Evolutionary conservation across 2,329 filamentous ascomycete species (phyloP).

Genomic region (Hirsutella minnesotensis): DNA sequence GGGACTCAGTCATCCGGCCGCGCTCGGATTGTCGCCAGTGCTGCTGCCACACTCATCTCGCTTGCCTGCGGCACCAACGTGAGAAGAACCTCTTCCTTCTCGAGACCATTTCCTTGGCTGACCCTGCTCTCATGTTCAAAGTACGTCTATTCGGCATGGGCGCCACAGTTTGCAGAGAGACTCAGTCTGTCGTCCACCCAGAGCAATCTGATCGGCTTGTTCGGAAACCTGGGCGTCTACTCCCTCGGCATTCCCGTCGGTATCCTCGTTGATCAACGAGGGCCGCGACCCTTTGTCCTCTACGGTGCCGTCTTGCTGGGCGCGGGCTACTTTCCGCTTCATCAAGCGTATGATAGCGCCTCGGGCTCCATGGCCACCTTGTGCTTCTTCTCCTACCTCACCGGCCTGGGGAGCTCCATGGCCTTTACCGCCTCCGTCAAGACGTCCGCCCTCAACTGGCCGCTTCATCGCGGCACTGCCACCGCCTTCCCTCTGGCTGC

Average conservation of each 20-base stretch:
- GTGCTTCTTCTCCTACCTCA: slow-evolving; percentile 76
- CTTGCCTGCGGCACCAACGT: slow-evolving; percentile 91
- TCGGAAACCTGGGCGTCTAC: slow-evolving; percentile 90
- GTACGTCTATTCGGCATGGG: slow-evolving; percentile 99
- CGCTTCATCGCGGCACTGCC: slow-evolving; percentile 79
- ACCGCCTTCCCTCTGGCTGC: slow-evolving; percentile 88
- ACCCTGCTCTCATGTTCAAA: slow-evolving; percentile 21
- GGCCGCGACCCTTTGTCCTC: slow-evolving; percentile 68
- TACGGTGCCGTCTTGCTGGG: slow-evolving; percentile 62
- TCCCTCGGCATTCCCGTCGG: slow-evolving; percentile 80
- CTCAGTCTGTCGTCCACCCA: slow-evolving; percentile 84
- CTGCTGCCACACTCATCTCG: slow-evolving; percentile 74
- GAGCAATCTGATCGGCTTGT: slow-evolving; percentile 80
- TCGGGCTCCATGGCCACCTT: slow-evolving; percentile 47
- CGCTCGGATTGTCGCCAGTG: slow-evolving; percentile 67
- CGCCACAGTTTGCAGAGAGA: slow-evolving; percentile 82
- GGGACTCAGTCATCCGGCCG: slow-evolving; percentile 30
- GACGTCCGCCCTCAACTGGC: slow-evolving; percentile 79
- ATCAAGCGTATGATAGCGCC: slow-evolving; percentile 63
- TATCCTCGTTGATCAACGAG: slow-evolving; percentile 71
- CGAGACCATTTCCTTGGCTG: background rate
- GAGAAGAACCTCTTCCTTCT: slow-evolving; percentile 17
- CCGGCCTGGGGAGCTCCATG: slow-evolving; percentile 79
- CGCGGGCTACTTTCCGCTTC: slow-evolving; percentile 76
- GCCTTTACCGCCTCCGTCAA: slow-evolving; percentile 88